Evolutionary conservation across 108 stramenopile species (phyloP), one percentile per base, ranked within the genome.

Genomic region (Pseudonitzschia pungens): DNA sequence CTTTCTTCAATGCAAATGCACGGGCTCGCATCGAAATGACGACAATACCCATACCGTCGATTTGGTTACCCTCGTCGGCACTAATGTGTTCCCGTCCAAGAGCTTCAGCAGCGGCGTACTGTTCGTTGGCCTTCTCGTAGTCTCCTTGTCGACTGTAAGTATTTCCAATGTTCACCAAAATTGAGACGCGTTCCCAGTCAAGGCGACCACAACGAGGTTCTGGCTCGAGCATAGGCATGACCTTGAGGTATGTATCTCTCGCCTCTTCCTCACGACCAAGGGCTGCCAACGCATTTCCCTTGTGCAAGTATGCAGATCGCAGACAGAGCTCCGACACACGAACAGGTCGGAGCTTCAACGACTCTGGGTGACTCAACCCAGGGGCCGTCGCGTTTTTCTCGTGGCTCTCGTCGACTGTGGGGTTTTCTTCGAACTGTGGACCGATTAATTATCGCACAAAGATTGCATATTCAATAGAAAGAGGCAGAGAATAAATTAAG

Each of bases 351-450:
- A 90, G 78, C 76, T 92, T 91, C 65, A 95, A 80, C 0, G 84
- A 79, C 44, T 73, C 33, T 28, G 83, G 73, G 63, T 92, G 80
- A 28, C 90, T 80, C 21, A 95, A 83, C 40, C 91, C 91, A 68
- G 94, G 94, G 29, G 87, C 80, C 8, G 94, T 95, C 26, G 91
- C 91, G 74, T 95, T 92, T 72, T 89, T 91, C 79, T 95, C 94
- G 68, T 83, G 83, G 51, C 91, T 92, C 8, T 89, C 84, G 76
- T 90, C 82, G 28, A 87, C 75, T 24, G 55, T 72, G 22, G 89
- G 89, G 22, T 73, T 76, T 57, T 95, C 91, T 60, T 91, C 86
- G 45, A 86, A 83, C 45, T 48, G 45, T 10, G 14, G 14, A 10
- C 10, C 14, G 18, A 11, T 48, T 48, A 1, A 48, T 48, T 18